phyloP scores from a whole-genome alignment of 2,329 filamentous ascomycete genomes.

The Biscogniauxia mediterranea region DNA sequence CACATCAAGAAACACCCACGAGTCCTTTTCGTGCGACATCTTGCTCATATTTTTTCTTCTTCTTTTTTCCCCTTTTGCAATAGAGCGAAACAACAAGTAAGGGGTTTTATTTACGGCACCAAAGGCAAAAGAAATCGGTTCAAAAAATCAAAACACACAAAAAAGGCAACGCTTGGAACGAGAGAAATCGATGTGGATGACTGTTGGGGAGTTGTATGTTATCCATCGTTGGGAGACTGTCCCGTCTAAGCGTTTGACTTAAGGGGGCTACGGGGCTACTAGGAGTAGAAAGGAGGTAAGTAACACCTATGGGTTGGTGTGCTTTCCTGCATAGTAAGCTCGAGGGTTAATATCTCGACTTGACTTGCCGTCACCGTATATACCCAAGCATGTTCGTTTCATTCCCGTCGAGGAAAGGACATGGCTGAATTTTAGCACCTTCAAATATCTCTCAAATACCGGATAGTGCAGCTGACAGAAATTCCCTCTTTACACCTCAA shows the following conservation, averaged over 20 bases:
- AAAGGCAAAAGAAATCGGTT: constrained; percentile 11
- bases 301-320: not conserved
- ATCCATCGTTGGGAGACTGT: not conserved
- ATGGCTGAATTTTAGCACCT: not conserved
- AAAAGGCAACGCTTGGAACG: constrained; percentile 20
- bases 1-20: constrained; percentile 21
- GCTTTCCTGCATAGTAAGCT: not conserved
- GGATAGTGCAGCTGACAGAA: not conserved
- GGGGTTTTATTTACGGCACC: constrained; percentile 6
- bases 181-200: constrained; percentile 17
- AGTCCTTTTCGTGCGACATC: constrained; percentile 25
- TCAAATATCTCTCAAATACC: not conserved
- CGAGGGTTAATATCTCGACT: not conserved
- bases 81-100: not conserved
- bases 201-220: constrained; percentile 4
- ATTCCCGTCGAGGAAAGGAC: not conserved
- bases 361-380: not conserved
- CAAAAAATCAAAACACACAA: constrained; percentile 7
- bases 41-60: not conserved
- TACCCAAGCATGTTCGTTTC: not conserved
- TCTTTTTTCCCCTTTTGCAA: not conserved
- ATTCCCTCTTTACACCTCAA: not conserved
- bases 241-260: not conserved
- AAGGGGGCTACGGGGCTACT: not conserved
- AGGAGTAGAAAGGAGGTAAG: not conserved